These are phyloP conservation scores for Fusarium anthophilum DNA, from an alignment of 2,329 filamentous ascomycete genomes.

Conservation along the genomic window DNA sequence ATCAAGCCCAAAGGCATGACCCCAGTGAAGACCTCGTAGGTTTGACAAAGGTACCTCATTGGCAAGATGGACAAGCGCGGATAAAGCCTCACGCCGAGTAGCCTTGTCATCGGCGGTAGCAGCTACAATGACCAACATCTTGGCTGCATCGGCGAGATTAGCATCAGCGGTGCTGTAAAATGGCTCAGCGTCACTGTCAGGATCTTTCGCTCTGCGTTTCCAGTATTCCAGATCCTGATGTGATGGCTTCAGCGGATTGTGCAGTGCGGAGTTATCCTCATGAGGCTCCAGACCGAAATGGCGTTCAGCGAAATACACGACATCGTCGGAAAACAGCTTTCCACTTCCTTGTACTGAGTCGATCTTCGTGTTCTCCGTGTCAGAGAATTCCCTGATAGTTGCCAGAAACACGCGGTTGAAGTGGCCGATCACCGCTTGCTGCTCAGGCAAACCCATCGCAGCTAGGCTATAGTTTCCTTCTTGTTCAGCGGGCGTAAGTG, in stretches of 20 bases:
- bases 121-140: neutral
- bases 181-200: fast-evolving
- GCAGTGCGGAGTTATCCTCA: neutral
- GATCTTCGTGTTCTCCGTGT: neutral
- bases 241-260: neutral
- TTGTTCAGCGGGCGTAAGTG: neutral
- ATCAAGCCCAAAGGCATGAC: neutral
- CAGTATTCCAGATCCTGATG: neutral
- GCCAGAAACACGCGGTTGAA: neutral
- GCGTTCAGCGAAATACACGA: neutral
- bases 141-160: neutral
- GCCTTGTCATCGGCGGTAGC: fast-evolving
- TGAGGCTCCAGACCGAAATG: neutral
- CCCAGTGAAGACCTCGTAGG: neutral
- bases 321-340: neutral
- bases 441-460: neutral
- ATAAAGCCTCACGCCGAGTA: neutral
- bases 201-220: neutral
- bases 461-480: neutral
- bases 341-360: fast-evolving
- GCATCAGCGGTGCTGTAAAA: neutral
- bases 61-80: neutral
- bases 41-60: neutral
- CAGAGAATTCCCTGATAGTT: neutral
- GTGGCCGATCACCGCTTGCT: neutral